Percentiles rank a stretch among this genome's conserved stretches.
Evolutionary conservation across 345 rosid genomes (phyloP).

Genomic region (Zanthoxylum bungeanum): DNA sequence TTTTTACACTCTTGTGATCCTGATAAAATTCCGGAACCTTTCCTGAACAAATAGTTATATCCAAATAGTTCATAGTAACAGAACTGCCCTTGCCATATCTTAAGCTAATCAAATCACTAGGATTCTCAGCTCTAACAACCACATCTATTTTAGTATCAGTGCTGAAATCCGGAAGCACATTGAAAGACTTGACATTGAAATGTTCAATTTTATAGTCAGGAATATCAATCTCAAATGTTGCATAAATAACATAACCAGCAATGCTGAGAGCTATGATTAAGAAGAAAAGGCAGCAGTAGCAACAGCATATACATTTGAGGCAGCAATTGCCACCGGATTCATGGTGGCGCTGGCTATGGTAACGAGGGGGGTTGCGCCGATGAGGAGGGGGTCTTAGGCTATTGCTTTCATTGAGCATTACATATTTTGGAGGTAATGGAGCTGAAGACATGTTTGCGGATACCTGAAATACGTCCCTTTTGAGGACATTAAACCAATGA

Average conservation of each 20-base stretch:
- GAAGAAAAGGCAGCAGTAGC: constrained; percentile 38
- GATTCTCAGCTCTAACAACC: constrained; percentile 40
- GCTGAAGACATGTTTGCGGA: constrained; percentile 20
- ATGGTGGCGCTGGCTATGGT: constrained; percentile 12
- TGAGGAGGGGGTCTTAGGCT: constrained; percentile 37
- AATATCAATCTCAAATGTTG: constrained; percentile 28
- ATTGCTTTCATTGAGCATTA: constrained; percentile 26
- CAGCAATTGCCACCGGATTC: constrained; percentile 21
- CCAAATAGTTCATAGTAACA: constrained; percentile 28
- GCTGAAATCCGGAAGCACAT: constrained; percentile 34
- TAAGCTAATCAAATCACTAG: constrained; percentile 32
- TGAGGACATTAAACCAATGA: constrained; percentile 20
- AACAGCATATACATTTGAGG: constrained; percentile 42
- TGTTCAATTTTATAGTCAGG: constrained; percentile 36
- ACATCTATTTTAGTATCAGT: constrained; percentile 33
- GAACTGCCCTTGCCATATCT: constrained; percentile 41
- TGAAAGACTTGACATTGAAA: constrained; percentile 32
- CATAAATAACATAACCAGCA: constrained; percentile 15
- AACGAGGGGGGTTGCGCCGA: constrained; percentile 36
- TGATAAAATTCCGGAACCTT: no score
- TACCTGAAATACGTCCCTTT: constrained; percentile 20
- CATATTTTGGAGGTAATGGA: constrained; percentile 33
- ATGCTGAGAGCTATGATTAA: constrained; percentile 27
- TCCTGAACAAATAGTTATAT: constrained; percentile 27
- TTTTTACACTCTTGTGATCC: no score